phyloP scores from a whole-genome alignment of 2,329 filamentous ascomycete species.

The Cordyceps cateniannulata region DNA sequence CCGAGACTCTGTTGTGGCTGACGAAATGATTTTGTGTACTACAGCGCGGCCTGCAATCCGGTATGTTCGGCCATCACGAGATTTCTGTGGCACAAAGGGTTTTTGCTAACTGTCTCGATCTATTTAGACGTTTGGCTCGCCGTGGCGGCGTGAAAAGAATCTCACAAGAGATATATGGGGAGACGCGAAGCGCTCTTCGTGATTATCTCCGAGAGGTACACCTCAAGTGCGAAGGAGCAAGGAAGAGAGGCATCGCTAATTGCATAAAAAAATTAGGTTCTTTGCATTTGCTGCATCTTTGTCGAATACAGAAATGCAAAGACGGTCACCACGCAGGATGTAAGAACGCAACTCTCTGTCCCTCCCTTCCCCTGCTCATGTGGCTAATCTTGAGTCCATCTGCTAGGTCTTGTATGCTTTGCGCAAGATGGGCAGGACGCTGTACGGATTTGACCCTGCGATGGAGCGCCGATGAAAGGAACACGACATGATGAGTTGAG shows the following conservation, averaged over 20 bases:
- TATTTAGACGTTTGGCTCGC: slow-evolving; percentile 59
- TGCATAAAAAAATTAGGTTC: slow-evolving; percentile 34
- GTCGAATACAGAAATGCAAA: slow-evolving; percentile 50
- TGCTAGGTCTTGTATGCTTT: slow-evolving; percentile 49
- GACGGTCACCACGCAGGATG: slow-evolving; percentile 58
- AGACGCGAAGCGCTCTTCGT: slow-evolving; percentile 47
- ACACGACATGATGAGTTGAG: neutral
- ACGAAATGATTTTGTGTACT: neutral
- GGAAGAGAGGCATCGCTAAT: neutral
- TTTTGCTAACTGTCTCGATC: too few relatives aligned
- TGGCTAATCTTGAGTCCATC: neutral
- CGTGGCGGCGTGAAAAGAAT: slow-evolving; percentile 74
- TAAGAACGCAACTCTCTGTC: slow-evolving; percentile 28
- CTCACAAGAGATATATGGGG: slow-evolving; percentile 56
- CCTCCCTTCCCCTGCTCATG: neutral
- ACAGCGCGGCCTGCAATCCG: slow-evolving; percentile 12
- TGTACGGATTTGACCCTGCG: slow-evolving; percentile 52
- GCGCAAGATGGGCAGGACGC: slow-evolving; percentile 39
- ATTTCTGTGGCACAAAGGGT: too few relatives aligned
- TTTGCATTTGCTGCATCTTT: slow-evolving; percentile 42
- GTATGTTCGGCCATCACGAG: slow-evolving; percentile 7
- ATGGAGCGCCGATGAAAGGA: slow-evolving; percentile 12
- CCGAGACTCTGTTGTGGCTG: neutral
- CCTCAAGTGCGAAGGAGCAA: neutral
- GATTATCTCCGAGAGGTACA: slow-evolving; percentile 40